Evolutionary conservation across 1,139 yeast species (phyloP), one percentile per base, ranked within the genome.

Genomic region (Geotrichum citri-aurantii): DNA sequence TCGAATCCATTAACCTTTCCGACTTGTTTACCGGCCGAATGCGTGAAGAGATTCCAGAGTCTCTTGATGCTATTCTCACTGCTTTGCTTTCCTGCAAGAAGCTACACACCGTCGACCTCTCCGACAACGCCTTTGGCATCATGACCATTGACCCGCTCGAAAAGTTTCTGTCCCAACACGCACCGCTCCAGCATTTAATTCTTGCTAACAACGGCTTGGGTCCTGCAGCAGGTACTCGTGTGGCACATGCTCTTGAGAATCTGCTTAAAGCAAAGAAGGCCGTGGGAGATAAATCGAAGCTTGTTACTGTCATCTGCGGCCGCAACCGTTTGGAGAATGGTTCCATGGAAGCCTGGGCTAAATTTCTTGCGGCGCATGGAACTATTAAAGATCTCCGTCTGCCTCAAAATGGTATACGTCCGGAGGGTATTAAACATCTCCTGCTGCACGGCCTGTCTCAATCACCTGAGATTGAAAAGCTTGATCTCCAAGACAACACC

Each of bases 121-220:
- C 96, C 68, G 99, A 93, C 73, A 93, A 93, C 72, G 99, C 99
- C 0, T 88, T 93, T 72, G 99, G 99, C 10, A 85, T 93, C 70
- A 96, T 95, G 71, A 88, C 98, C 37, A 90, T 93, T 63, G 96
- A 87, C 62, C 95, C 95, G 14, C 81, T 93, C 62, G 97, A 92
- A 69, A 79, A 77, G 44, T 92, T 86, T 68, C 78, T 95, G 63
- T 76, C 88, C 17, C 80, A 84, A 66, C 96, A 95, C 52, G 79
- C 83, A 19, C 84, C 96, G 27, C 76, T 93, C 61, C 86, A 88
- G 72, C 97, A 93, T 70, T 81, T 95, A 71, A 85, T 89, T 64
- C 78, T 95, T 64, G 87, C 97, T 53, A 93, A 93, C 75, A 93
- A 95, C 72, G 99, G 99, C 58, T 86, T 93, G 84, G 99, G 99